A percentile compares a stretch with the other conserved stretches of the same genome.
phyloP scores from a whole-genome alignment of 2,329 filamentous ascomycete genomes.

The Scolecobasidium constrictum region DNA sequence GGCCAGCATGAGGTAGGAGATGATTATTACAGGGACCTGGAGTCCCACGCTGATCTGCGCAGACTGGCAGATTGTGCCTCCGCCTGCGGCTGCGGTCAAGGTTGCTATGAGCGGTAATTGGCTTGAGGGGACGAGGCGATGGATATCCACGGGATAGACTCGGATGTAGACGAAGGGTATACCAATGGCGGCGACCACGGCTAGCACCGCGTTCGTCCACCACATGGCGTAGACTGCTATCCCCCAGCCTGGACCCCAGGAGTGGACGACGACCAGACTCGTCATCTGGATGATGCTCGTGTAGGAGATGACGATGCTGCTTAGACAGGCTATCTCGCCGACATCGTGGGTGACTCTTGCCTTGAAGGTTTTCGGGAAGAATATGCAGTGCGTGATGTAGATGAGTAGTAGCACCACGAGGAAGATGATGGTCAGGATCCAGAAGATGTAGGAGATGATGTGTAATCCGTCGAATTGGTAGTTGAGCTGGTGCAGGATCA shows the following conservation, averaged over 20 bases:
- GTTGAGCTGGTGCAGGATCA: conserved; percentile 51
- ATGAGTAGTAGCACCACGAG: conserved; percentile 45
- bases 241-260: conserved; percentile 48
- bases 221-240: conserved; percentile 37
- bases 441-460: conserved; percentile 50
- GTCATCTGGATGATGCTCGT: conserved; percentile 59
- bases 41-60: too few relatives aligned
- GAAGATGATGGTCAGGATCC: conserved; percentile 47
- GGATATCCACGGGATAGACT: too few relatives aligned
- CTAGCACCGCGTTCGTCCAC: conserved; percentile 37
- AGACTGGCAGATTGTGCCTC: too few relatives aligned
- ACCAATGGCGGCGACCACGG: conserved; percentile 28
- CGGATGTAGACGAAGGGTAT: not conserved
- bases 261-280: conserved; percentile 46
- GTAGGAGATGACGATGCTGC: conserved; percentile 56
- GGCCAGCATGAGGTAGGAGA: too few relatives aligned
- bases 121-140: too few relatives aligned
- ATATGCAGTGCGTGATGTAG: conserved; percentile 47
- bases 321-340: conserved; percentile 57
- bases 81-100: too few relatives aligned
- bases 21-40: too few relatives aligned
- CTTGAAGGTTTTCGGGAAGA: conserved; percentile 55
- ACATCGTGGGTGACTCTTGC: conserved; percentile 59
- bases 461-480: conserved; percentile 48
- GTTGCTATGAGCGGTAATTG: too few relatives aligned